A percentile compares a stretch with the other conserved stretches of the same genome.
Evolutionary conservation across 164 flowering plant species (phyloP).

Genomic region (Amborella trichopoda): DNA sequence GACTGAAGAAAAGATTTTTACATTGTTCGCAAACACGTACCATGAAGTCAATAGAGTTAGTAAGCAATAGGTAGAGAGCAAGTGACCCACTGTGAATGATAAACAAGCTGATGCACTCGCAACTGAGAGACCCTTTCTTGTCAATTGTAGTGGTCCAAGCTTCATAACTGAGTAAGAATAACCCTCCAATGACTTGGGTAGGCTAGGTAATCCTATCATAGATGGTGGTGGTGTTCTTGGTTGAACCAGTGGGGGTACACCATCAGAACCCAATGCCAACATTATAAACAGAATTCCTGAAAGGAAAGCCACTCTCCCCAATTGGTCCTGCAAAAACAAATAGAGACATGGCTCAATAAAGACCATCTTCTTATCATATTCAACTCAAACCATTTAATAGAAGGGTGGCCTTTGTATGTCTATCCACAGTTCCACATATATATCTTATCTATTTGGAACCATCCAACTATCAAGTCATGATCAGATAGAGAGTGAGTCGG

Average conservation of each 20-base stretch:
- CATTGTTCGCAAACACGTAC: too few relatives aligned
- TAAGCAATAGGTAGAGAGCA: too few relatives aligned
- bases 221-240: conserved; percentile 71
- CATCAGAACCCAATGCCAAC: conserved; percentile 76
- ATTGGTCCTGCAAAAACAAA: conserved; percentile 60
- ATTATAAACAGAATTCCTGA: conserved; percentile 71
- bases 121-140: conserved; percentile 80
- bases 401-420: too few relatives aligned
- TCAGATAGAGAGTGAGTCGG: too few relatives aligned
- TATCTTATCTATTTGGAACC: too few relatives aligned
- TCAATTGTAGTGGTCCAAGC: conserved; percentile 76
- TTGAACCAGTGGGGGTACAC: conserved; percentile 63
- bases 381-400: too few relatives aligned
- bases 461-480: too few relatives aligned
- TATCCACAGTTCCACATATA: too few relatives aligned
- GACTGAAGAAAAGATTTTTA: too few relatives aligned
- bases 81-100: conserved; percentile 62
- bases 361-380: not conserved
- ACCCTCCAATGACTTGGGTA: conserved; percentile 56
- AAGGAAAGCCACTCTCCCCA: conserved; percentile 76
- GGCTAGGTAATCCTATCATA: conserved; percentile 46
- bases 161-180: conserved; percentile 71
- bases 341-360: not conserved
- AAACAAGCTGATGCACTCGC: conserved; percentile 89
- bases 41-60: too few relatives aligned